Conservation (phyloP, 1,284 basidiomycete genomes). For the Thecaphora frezii region DNA sequence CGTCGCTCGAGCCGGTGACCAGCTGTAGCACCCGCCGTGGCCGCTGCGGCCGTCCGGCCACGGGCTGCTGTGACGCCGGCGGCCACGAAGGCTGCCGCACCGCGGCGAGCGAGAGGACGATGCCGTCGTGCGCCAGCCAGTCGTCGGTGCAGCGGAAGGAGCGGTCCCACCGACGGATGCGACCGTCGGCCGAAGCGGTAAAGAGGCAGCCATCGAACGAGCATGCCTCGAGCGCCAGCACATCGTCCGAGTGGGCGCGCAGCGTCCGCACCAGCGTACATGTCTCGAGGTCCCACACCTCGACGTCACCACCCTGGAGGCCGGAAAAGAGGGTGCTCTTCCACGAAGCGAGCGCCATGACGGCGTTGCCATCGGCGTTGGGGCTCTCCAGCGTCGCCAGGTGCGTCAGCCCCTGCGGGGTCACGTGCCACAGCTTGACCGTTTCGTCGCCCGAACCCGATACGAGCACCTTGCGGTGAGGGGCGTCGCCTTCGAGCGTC, state of each 20-base stretch:
- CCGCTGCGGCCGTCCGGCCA: neutral
- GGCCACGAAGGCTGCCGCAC: constrained; percentile 5
- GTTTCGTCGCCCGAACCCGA: constrained; percentile 74
- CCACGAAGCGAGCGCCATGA: constrained; percentile 75
- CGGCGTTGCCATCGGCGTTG: constrained; percentile 61
- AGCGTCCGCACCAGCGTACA: constrained; percentile 81
- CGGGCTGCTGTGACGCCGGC: neutral
- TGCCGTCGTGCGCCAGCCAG: constrained; percentile 36
- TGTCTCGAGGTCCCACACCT: constrained; percentile 85
- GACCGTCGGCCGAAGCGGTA: constrained; percentile 43
- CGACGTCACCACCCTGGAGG: constrained; percentile 88
- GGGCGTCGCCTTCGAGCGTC: constrained; percentile 51
- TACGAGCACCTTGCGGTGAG: constrained; percentile 27
- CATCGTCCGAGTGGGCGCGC: constrained; percentile 72
- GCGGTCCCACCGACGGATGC: constrained; percentile 41
- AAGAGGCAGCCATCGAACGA: constrained; percentile 56
- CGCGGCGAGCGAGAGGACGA: constrained; percentile 18
- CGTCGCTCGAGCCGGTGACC: constrained; percentile 44
- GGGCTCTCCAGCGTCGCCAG: constrained; percentile 65
- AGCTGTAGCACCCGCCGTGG: constrained; percentile 10
- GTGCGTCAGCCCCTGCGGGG: constrained; percentile 61
- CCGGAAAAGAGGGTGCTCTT: constrained; percentile 84
- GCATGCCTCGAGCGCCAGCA: constrained; percentile 28
- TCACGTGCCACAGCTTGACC: constrained; percentile 84
- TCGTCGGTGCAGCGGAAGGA: constrained; percentile 48